Evolutionary conservation across 177 flowering plant species (phyloP).

Genomic region (Vitis hybrid): DNA sequence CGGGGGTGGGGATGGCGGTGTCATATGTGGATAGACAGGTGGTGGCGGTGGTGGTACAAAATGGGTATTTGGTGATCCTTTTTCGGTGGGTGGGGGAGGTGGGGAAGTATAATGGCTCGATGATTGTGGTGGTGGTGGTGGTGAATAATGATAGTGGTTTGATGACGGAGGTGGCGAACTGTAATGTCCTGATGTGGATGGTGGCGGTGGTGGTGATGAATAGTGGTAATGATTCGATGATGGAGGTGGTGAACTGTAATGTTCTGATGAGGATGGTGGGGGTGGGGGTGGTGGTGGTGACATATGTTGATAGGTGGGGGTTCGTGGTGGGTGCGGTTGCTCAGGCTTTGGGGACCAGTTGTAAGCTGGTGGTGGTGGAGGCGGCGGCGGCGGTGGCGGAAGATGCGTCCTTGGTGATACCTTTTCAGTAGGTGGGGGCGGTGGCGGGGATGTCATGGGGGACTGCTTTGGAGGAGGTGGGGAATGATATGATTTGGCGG

Average conservation of each 20-base stretch:
- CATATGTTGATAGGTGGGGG: no score
- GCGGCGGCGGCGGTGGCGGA: slow-evolving; percentile 36
- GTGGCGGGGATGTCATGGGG: slow-evolving; percentile 10
- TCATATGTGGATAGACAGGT: slow-evolving; percentile 3
- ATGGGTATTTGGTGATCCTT: slow-evolving; percentile 11
- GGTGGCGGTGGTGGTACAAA: slow-evolving; percentile 23
- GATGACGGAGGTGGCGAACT: slow-evolving; percentile 19
- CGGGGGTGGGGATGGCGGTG: slow-evolving; percentile 8
- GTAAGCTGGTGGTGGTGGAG: slow-evolving; percentile 9
- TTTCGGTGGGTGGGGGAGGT: slow-evolving; percentile 17
- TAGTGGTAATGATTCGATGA: background rate
- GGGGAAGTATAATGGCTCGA: background rate
- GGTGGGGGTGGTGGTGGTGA: slow-evolving; percentile 27
- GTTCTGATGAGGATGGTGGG: slow-evolving; percentile 2
- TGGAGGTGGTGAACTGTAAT: slow-evolving; percentile 20
- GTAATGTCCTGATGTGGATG: background rate
- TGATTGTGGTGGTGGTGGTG: slow-evolving; percentile 15
- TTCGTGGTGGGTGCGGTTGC: no score
- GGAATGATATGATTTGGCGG: slow-evolving; percentile 7
- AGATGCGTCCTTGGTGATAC: slow-evolving; percentile 27
- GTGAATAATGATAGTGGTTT: background rate
- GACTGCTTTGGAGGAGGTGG: slow-evolving; percentile 16
- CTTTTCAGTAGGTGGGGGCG: slow-evolving; percentile 25
- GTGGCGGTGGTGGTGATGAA: slow-evolving; percentile 18
- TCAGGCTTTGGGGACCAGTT: no score